Conservation (phyloP, 106 monocot species). For the Acanthochlamys bracteata region DNA sequence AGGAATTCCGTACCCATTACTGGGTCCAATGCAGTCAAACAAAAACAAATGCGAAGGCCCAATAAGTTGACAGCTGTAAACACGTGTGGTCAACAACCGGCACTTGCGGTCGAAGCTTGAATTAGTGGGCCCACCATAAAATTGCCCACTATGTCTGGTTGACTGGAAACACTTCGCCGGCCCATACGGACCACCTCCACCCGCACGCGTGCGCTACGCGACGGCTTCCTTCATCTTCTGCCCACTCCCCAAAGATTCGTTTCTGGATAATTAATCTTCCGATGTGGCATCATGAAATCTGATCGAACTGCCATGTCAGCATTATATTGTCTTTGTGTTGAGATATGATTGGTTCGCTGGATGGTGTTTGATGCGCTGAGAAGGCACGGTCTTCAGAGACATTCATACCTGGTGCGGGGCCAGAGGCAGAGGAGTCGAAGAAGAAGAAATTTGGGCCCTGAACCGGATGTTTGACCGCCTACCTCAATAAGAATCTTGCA, state of each 20-base stretch:
- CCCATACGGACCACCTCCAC: neutral
- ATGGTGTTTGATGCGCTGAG: neutral
- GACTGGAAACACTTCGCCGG: constrained; percentile 23
- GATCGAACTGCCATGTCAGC: neutral
- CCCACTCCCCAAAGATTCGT: neutral
- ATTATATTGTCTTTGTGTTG: no score
- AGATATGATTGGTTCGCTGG: neutral
- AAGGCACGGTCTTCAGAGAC: constrained; percentile 29
- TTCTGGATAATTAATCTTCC: neutral
- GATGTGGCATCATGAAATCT: no score
- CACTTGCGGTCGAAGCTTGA: no score
- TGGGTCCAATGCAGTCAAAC: no score
- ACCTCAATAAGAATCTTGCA: constrained; percentile 8
- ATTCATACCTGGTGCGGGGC: constrained; percentile 14
- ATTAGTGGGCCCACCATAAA: no score
- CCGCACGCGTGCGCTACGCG: neutral
- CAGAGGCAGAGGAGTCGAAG: constrained; percentile 4
- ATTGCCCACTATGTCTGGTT: constrained; percentile 29
- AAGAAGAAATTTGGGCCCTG: constrained; percentile 10
- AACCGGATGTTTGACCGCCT: constrained; percentile 24
- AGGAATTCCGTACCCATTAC: no score
- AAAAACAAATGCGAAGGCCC: no score
- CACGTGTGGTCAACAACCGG: no score
- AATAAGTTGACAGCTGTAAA: no score
- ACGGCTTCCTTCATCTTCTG: neutral